Base-by-base conservation (phyloP, 495 filamentous ascomycete species). In the Platismatia glauca region DNA sequence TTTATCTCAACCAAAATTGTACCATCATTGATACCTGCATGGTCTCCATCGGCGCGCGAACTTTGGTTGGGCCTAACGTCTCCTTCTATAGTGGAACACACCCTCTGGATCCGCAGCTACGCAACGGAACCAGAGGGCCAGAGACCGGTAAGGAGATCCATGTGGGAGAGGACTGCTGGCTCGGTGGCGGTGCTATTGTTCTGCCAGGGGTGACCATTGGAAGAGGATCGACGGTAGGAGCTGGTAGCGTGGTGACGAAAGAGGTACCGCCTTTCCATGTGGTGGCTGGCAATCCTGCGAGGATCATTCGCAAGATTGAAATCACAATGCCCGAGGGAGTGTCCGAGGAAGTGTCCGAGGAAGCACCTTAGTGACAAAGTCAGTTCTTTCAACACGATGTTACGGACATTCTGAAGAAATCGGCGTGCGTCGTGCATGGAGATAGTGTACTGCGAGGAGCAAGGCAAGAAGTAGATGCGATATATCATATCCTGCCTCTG, bases 211-310 rank as follows among this genome's bases (percentile, higher is more conserved):
- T 97, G 31, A 92, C 78, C 9, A 86, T 96, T 64, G 91, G 92
- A 0, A 86, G 81, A 65, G 87, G 90, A 1, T 82, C 81, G 22
- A 86, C 86, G 0, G 79, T 96, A 67, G 91, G 89, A 0, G 90
- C 92, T n/a, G 90, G 89, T 0, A 90, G 87, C 72, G 90, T 96
- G 24, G 92, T 96, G 15, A 95, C 89, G 2, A 96, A 88, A 80
- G 90, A 86, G 67, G 81, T 87, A 4, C 81, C 81, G 12, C 73
- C 76, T 12, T 84, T 80, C 57, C 77, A 78, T 44, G 78, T 83
- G 20, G 83, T 81, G 12, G 85, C 75, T 4, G 86, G 85, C 0
- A 89, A 86, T 67, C 86, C 86, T 59, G 86, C 84, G 7, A 76
- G 75, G 59, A 72, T 87, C n/a, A 71, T 87, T 60, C 74, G 69